Percentiles rank a stretch among this genome's conserved stretches.
phyloP scores from a whole-genome alignment of 2,329 filamentous ascomycete species.

The Epicoccum nigrum region DNA sequence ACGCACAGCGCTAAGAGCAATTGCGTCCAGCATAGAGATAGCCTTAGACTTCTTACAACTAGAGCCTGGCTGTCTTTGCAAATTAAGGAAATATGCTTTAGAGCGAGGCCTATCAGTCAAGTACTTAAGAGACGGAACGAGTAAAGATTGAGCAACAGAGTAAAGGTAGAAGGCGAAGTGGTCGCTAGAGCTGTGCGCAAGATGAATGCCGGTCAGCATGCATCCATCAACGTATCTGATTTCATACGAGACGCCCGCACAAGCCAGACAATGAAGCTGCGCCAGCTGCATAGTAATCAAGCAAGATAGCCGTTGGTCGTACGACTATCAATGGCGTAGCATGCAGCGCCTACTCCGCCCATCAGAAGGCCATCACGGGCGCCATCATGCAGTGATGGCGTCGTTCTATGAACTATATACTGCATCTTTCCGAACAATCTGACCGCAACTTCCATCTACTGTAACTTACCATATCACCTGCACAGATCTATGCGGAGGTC shows the following conservation, averaged over 20 bases:
- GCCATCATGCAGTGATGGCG: not conserved
- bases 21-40: too few relatives aligned
- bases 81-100: too few relatives aligned
- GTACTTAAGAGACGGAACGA: too few relatives aligned
- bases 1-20: too few relatives aligned
- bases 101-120: too few relatives aligned
- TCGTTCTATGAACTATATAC: not conserved
- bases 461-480: constrained; percentile 1
- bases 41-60: too few relatives aligned
- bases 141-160: too few relatives aligned
- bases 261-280: constrained; percentile 1
- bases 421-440: not conserved
- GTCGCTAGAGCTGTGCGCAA: too few relatives aligned
- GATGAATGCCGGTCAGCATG: too few relatives aligned
- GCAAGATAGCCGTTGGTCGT: not conserved
- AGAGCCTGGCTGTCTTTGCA: too few relatives aligned
- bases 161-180: too few relatives aligned
- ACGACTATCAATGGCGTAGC: not conserved
- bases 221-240: not conserved
- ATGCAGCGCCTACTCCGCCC: constrained; percentile 1
- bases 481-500: not conserved
- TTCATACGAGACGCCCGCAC: not conserved
- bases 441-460: not conserved
- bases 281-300: constrained; percentile 1
- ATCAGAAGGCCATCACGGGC: not conserved